Evolutionary conservation across 1,284 basidiomycete genomes (phyloP).

Genomic region (Omphalotus olearius): DNA sequence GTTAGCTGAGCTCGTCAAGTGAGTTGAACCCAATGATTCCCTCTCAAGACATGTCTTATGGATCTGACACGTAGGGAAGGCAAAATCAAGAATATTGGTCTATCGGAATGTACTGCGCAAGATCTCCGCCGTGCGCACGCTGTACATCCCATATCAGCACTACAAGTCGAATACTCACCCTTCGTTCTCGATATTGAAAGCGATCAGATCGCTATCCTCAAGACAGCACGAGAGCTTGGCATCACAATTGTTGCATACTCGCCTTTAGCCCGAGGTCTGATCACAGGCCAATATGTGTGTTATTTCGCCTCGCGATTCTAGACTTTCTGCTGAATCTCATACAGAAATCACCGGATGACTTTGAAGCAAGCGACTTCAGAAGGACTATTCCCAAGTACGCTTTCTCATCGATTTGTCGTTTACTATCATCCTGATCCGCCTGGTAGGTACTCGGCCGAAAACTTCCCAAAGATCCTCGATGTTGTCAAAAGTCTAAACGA

Average conservation of each 20-base stretch:
- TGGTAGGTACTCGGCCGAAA: slow-evolving; percentile 26
- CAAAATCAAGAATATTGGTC: slow-evolving; percentile 46
- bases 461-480: slow-evolving; percentile 39
- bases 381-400: slow-evolving; percentile 29
- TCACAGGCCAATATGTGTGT: slow-evolving; percentile 14
- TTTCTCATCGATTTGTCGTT: background rate
- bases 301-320: background rate
- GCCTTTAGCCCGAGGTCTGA: slow-evolving; percentile 17
- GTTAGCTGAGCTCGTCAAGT: slow-evolving; percentile 44
- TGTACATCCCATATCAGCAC: slow-evolving; percentile 42
- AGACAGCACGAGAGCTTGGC: slow-evolving; percentile 36
- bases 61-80: slow-evolving; percentile 35
- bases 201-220: slow-evolving; percentile 31
- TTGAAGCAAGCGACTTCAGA: slow-evolving; percentile 47
- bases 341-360: slow-evolving; percentile 45
- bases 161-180: slow-evolving; percentile 52
- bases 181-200: slow-evolving; percentile 44
- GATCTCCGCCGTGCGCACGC: slow-evolving; percentile 47
- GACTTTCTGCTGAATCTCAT: background rate
- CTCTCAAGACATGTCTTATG: no score
- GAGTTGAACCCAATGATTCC: slow-evolving; percentile 6
- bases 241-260: slow-evolving; percentile 42
- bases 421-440: background rate
- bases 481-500: slow-evolving; percentile 32
- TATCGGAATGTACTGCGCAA: slow-evolving; percentile 35